These are phyloP conservation scores for Cucurbita moschata DNA, from an alignment of 306 rosid genomes.

Conservation along the genomic window DNA sequence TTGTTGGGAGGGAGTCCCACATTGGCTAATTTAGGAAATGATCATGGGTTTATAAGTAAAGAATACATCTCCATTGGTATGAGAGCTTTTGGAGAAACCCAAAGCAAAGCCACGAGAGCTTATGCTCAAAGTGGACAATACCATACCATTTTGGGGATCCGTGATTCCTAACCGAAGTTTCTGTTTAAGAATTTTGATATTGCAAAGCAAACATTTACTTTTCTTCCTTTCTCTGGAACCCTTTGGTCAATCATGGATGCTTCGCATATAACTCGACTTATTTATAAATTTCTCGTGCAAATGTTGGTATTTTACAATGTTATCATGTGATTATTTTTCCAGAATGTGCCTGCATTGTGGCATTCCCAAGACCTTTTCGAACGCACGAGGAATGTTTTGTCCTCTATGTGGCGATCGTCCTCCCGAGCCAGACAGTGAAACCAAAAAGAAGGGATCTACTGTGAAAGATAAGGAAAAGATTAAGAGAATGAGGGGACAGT, in stretches of 20 bases:
- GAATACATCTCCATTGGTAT: too few species aligned
- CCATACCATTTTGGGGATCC: too few species aligned
- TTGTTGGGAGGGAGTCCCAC: too few species aligned
- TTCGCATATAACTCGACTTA: neutral
- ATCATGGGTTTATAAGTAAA: too few species aligned
- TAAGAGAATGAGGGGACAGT: constrained; percentile 88
- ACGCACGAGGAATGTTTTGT: constrained; percentile 74
- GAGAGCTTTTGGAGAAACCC: too few species aligned
- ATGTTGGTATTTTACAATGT: neutral
- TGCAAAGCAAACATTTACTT: neutral
- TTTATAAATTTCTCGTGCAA: neutral
- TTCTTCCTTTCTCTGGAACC: neutral
- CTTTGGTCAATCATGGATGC: neutral
- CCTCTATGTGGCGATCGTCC: constrained; percentile 83
- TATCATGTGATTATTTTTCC: constrained; percentile 1
- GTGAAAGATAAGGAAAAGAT: constrained; percentile 86
- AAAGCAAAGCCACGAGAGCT: too few species aligned
- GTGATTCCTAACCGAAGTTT: too few species aligned
- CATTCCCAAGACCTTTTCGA: constrained; percentile 76
- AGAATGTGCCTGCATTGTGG: constrained; percentile 98
- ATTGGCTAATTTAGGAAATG: too few species aligned
- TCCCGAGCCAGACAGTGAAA: constrained; percentile 32
- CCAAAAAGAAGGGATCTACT: constrained; percentile 78
- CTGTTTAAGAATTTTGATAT: neutral
- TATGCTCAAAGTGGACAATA: too few species aligned